Base-by-base conservation (phyloP, 2,329 filamentous ascomycete genomes). In the Calonectria fujianensis region DNA sequence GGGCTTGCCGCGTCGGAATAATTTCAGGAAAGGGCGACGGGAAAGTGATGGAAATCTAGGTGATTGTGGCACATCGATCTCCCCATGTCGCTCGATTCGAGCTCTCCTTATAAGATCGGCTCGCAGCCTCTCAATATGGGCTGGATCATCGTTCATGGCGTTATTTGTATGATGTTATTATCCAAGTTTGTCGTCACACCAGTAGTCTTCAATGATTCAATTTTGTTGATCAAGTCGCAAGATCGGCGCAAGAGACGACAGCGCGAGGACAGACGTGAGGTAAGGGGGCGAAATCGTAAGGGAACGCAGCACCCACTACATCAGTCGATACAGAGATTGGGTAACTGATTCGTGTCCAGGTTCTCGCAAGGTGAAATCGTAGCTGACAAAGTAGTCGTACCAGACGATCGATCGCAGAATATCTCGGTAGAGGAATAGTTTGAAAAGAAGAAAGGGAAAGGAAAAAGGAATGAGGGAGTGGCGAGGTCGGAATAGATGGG, bases 71-170 rank as follows among this genome's bases (percentile, higher is more conserved):
- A 76, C 48, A 20, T 75, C 59, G 13, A 73, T 54, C 50, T 74
- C 76, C 32, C 73, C 77, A 18, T 75, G 76, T 45, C 82, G 77
- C 64, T 84, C 82, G 35, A 77, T 75, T 54, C 79, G 80, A 50
- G 83, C 83, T 64, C 83, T 78, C 68, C 81, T 77, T 41, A 85
- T 78, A 14, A 85, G 80, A 74, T 85, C 80, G 59, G 79, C 79
- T 32, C 84, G 79, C 64, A 85, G 77, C 72, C 79, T 80, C 71
- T 85, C 84, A 82, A 85, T 82, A 29, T 76, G 74, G 41, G 76
- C 69, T 18, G 71, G 70, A 50, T 78, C 78, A 24, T 78, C 50
- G 18, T 74, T 64, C 81, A 82, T 83, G 29, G 59, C 77, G 52
- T 29, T 69, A 16, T 66, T 10, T 29, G 27, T 41, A 3, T 27